phyloP scores from a whole-genome alignment of 371 early-diverging fungal species.

The Hamiltosporidium magnivora region DNA sequence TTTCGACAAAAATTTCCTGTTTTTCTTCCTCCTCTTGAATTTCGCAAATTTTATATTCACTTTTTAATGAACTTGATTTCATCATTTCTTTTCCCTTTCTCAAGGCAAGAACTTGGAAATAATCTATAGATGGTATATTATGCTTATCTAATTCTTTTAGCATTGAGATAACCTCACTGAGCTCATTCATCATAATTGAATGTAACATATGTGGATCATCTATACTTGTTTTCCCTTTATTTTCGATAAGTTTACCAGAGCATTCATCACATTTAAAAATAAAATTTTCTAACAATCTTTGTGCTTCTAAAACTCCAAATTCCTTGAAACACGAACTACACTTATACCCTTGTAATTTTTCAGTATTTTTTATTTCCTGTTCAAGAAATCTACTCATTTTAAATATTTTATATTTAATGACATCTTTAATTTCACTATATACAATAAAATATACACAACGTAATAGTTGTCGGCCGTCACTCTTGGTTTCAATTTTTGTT shows the following conservation, averaged over 20 bases:
- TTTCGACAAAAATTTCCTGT: not conserved
- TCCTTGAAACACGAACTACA: conserved; percentile 47
- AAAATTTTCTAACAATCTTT: conserved; percentile 39
- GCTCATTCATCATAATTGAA: conserved; percentile 34
- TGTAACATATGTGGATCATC: conserved; percentile 25
- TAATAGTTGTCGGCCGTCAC: conserved; percentile 34
- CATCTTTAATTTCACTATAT: conserved; percentile 49
- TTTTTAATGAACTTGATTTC: no score
- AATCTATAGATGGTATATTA: conserved; percentile 45
- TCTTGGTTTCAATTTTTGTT: conserved; percentile 45
- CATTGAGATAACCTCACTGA: conserved; percentile 38
- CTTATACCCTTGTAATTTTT: conserved; percentile 15
- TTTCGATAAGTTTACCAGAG: conserved; percentile 37
- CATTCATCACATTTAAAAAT: conserved; percentile 55
- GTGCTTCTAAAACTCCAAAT: conserved; percentile 54
- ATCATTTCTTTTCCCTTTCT: not conserved
- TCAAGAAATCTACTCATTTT: conserved; percentile 55
- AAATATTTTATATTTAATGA: conserved; percentile 57
- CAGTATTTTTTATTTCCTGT: conserved; percentile 27
- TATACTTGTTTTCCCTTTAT: conserved; percentile 19
- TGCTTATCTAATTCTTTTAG: conserved; percentile 50
- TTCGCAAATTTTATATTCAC: no score
- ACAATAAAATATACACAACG: conserved; percentile 48
- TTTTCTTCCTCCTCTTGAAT: not conserved
- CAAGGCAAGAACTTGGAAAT: conserved; percentile 43